A percentile compares a stretch with the other conserved stretches of the same genome.
phyloP scores from a whole-genome alignment of 1,284 basidiomycete species.

The Dichomitus squalens region DNA sequence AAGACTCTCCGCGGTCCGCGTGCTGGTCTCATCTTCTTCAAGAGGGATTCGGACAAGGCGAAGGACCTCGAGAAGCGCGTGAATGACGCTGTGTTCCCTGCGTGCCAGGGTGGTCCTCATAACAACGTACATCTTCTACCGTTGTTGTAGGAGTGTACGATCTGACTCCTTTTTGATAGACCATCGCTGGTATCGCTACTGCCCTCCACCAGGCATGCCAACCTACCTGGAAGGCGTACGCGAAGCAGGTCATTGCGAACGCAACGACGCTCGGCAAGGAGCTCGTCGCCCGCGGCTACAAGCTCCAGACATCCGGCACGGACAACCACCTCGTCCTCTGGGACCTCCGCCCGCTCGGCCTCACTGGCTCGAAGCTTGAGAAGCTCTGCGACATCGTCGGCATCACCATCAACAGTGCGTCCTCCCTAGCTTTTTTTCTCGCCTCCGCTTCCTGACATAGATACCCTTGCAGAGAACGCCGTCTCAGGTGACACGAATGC shows the following conservation, averaged over 20 bases:
- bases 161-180: constrained; percentile 44
- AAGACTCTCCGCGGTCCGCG: constrained; percentile 99
- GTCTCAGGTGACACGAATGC: constrained; percentile 96
- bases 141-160: neutral
- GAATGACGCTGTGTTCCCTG: constrained; percentile 99
- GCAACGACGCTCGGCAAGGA: constrained; percentile 74
- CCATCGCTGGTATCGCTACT: constrained; percentile 95
- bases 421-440: neutral
- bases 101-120: constrained; percentile 99
- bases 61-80: constrained; percentile 93
- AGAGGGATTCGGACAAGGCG: constrained; percentile 82
- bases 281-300: constrained; percentile 84
- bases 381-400: constrained; percentile 97
- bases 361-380: constrained; percentile 98
- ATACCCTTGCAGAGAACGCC: constrained; percentile 75
- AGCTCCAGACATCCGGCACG: constrained; percentile 95
- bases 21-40: constrained; percentile 99
- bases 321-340: constrained; percentile 99
- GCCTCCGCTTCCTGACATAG: neutral
- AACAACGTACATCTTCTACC: constrained; percentile 77
- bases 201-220: constrained; percentile 93
- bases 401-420: constrained; percentile 92
- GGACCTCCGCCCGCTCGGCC: constrained; percentile 94
- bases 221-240: constrained; percentile 92
- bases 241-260: constrained; percentile 93